Evolutionary conservation across 2,329 filamentous ascomycete genomes (phyloP).

Genomic region (Epichloe elymi): DNA sequence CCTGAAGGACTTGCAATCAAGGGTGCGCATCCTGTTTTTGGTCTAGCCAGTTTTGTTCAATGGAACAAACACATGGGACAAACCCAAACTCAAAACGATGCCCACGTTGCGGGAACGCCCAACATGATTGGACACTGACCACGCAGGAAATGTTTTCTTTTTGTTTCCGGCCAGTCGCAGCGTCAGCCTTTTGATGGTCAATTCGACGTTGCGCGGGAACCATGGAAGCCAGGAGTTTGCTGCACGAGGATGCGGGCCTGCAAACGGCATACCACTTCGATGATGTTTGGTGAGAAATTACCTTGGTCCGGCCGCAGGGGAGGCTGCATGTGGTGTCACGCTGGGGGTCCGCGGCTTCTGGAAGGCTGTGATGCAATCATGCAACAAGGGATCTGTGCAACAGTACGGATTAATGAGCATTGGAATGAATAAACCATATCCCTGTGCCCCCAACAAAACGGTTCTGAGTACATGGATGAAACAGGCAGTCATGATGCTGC

Average conservation of each 20-base stretch:
- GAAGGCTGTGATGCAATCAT: background rate
- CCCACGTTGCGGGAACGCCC: slow-evolving; percentile 2
- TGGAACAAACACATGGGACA: too few species aligned
- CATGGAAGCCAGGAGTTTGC: background rate
- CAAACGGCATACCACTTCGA: background rate
- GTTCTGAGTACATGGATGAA: background rate
- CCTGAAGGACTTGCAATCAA: too few species aligned
- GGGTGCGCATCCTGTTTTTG: too few species aligned
- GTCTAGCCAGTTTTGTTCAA: too few species aligned
- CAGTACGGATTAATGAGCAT: background rate
- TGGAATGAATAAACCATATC: background rate
- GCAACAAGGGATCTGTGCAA: background rate
- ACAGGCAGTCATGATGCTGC: background rate
- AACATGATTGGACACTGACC: background rate
- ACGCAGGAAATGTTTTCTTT: background rate
- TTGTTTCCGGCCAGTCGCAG: background rate
- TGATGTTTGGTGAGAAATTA: background rate
- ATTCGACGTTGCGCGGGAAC: background rate
- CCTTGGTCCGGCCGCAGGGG: too few species aligned
- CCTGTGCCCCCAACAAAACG: background rate
- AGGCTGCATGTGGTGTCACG: background rate
- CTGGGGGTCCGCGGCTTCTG: background rate
- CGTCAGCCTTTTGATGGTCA: background rate
- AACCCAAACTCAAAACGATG: background rate
- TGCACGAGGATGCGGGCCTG: background rate